Conservation (phyloP, 106 monocot species). For the Dendrobium officinale region DNA sequence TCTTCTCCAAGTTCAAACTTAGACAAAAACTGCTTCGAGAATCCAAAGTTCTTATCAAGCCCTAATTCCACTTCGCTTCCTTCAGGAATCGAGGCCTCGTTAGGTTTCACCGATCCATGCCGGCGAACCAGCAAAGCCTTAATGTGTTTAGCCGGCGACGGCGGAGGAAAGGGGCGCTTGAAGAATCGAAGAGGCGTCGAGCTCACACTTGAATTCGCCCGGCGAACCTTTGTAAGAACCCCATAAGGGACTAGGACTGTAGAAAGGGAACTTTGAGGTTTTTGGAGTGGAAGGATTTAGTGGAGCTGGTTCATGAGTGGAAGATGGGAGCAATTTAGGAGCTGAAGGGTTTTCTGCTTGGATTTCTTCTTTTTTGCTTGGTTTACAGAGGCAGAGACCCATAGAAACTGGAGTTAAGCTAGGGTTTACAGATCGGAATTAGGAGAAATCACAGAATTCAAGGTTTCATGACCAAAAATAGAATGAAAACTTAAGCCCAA, state of each 20-base stretch:
- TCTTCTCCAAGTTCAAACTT: constrained; percentile 83
- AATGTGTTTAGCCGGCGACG: constrained; percentile 92
- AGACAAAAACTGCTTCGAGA: constrained; percentile 57
- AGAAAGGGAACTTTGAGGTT: constrained; percentile 43
- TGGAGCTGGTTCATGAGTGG: constrained; percentile 8
- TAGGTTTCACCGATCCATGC: constrained; percentile 68
- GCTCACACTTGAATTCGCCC: constrained; percentile 40
- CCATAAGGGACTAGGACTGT: constrained; percentile 59
- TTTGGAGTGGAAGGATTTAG: constrained; percentile 36
- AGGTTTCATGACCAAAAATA: neutral
- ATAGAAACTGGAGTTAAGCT: constrained; percentile 33
- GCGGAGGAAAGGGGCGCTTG: constrained; percentile 78
- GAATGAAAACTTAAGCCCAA: neutral
- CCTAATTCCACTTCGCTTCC: constrained; percentile 35
- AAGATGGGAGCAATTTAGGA: constrained; percentile 2
- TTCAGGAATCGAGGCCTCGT: constrained; percentile 64
- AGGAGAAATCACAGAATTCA: neutral
- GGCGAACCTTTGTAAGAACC: constrained; percentile 62
- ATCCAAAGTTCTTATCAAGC: constrained; percentile 80
- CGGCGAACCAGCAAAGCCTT: constrained; percentile 66
- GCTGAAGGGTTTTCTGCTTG: constrained; percentile 1
- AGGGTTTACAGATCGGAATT: neutral
- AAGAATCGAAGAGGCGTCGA: constrained; percentile 53
- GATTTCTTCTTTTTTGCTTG: constrained; percentile 18
- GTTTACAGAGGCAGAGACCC: constrained; percentile 77